A percentile compares a stretch with the other conserved stretches of the same genome.
Evolutionary conservation across 441 rosid genomes (phyloP).

Genomic region (Pelargonium australe): DNA sequence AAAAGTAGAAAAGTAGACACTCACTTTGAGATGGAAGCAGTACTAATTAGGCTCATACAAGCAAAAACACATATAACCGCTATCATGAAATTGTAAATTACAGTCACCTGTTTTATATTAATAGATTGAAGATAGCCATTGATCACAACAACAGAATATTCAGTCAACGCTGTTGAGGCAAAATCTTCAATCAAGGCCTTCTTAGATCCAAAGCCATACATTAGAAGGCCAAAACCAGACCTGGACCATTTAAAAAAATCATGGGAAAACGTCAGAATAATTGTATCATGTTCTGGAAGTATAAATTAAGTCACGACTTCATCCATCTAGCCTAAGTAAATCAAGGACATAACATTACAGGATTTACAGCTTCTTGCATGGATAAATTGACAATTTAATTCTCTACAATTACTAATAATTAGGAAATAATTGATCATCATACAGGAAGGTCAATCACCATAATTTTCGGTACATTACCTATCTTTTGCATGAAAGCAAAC

Average conservation of each 20-base stretch:
- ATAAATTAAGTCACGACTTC: neutral
- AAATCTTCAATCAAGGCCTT: conserved; percentile 73
- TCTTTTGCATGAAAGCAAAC: too few species aligned
- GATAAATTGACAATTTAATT: neutral
- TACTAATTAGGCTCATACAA: neutral
- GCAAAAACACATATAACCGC: neutral
- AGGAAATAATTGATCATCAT: neutral
- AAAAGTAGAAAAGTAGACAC: too few species aligned
- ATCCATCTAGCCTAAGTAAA: too few species aligned
- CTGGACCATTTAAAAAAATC: conserved; percentile 25
- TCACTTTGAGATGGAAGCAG: too few species aligned
- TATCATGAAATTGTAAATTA: neutral
- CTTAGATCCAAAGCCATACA: conserved; percentile 94
- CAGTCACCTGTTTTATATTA: conserved; percentile 71
- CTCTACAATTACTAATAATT: neutral
- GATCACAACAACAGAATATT: conserved; percentile 71
- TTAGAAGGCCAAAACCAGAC: conserved; percentile 85
- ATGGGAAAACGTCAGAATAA: neutral
- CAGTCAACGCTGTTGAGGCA: conserved; percentile 63
- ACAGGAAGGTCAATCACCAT: too few species aligned
- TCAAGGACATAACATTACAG: neutral
- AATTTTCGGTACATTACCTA: too few species aligned
- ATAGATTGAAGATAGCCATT: conserved; percentile 84
- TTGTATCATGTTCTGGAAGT: neutral
- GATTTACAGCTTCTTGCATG: neutral